Evolutionary conservation across 208 protist genomes (phyloP).

Genomic region (Balamuthia mandrillaris): DNA sequence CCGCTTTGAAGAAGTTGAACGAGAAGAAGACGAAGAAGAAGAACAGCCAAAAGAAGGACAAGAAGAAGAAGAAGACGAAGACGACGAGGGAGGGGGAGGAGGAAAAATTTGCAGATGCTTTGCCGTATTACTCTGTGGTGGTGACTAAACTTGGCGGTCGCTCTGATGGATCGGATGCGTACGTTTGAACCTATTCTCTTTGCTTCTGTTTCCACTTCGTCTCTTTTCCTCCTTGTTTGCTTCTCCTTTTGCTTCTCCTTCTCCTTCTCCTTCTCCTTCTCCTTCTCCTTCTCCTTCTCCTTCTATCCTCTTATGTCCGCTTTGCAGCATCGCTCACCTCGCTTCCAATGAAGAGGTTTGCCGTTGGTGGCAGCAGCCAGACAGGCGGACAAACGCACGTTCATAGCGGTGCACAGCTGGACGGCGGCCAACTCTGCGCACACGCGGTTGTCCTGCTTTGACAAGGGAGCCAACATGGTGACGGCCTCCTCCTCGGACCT

Average conservation of each 20-base stretch:
- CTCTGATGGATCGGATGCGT: neutral
- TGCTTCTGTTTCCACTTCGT: too few relatives aligned
- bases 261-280: too few relatives aligned
- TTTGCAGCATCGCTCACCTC: neutral
- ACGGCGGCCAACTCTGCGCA: neutral
- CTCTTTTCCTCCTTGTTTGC: neutral
- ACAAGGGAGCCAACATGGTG: constrained; percentile 19
- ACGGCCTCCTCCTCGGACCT: neutral
- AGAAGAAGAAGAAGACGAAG: too few relatives aligned
- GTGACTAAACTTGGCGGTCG: neutral
- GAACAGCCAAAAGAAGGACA: too few relatives aligned
- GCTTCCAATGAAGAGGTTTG: neutral
- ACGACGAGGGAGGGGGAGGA: too few relatives aligned
- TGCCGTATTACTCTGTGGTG: neutral
- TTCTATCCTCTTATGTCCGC: neutral
- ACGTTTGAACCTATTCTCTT: too few relatives aligned
- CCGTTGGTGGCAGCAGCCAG: neutral
- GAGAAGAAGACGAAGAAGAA: too few relatives aligned
- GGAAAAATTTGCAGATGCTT: too few relatives aligned
- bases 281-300: neutral
- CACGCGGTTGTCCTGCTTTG: neutral
- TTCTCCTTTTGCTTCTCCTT: neutral
- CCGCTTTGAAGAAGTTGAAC: neutral
- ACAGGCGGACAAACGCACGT: neutral
- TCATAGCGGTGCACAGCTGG: neutral